Percentiles rank a stretch among this genome's conserved stretches.
Conservation (phyloP, 1,139 yeast species). For the Maudiozyma humilis region DNA sequence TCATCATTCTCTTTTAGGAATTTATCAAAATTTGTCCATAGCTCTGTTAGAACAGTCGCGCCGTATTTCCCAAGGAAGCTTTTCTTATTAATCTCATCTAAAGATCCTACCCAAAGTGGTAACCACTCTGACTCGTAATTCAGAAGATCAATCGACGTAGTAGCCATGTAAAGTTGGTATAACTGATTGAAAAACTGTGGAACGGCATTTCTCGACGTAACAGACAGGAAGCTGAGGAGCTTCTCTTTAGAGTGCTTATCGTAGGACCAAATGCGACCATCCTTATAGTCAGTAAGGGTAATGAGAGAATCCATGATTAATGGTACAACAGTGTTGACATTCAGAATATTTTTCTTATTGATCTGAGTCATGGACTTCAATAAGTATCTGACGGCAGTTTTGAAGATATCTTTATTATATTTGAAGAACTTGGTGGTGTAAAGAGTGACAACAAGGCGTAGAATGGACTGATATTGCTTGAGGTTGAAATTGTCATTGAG, state of each 20-base stretch:
- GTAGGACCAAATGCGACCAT: constrained; percentile 43
- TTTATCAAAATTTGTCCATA: constrained; percentile 21
- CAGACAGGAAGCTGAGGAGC: constrained; percentile 38
- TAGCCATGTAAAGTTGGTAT: constrained; percentile 13
- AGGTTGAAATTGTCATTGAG: constrained; percentile 37
- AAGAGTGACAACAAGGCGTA: constrained; percentile 33
- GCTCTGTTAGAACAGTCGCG: constrained; percentile 17
- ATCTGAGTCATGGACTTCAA: constrained; percentile 45
- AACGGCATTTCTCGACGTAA: constrained; percentile 48
- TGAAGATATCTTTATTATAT: constrained; percentile 34
- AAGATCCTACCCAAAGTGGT: constrained; percentile 21
- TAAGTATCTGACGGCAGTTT: constrained; percentile 41
- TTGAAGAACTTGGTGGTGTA: constrained; percentile 15
- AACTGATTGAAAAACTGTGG: constrained; percentile 40
- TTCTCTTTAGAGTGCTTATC: constrained; percentile 41
- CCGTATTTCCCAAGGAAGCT: constrained; percentile 22
- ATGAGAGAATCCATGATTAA: constrained; percentile 44
- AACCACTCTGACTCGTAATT: constrained; percentile 20
- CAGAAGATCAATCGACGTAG: constrained; percentile 11
- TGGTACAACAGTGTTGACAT: constrained; percentile 41
- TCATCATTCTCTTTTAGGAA: constrained; percentile 10
- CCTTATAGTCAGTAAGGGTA: constrained; percentile 35
- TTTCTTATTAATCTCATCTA: constrained; percentile 17
- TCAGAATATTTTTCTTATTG: constrained; percentile 32
- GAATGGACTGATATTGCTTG: constrained; percentile 40